Conservation (phyloP, 441 rosid species). For the Adansonia rubrostipa region DNA sequence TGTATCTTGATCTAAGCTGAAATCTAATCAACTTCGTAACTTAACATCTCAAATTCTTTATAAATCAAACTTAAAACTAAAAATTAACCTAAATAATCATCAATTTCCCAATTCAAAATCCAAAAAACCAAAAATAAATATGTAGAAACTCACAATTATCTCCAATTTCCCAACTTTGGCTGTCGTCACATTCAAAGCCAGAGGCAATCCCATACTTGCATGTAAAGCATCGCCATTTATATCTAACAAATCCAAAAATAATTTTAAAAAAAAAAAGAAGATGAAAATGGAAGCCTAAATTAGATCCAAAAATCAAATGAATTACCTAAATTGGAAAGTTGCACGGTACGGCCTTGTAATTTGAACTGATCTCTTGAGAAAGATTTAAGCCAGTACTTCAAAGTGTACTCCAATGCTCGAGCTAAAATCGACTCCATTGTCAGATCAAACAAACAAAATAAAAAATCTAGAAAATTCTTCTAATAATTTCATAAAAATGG, state of each 20-base stretch:
- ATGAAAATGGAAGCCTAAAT: background rate
- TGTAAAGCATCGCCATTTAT: slow-evolving; percentile 97
- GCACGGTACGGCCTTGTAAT: slow-evolving; percentile 89
- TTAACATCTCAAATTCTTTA: slow-evolving; percentile 8
- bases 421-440: slow-evolving; percentile 95
- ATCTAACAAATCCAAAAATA: slow-evolving; percentile 48
- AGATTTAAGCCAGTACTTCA: slow-evolving; percentile 99
- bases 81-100: background rate
- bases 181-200: slow-evolving; percentile 80
- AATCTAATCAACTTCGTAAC: slow-evolving; percentile 6
- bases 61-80: slow-evolving; percentile 9
- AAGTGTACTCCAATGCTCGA: slow-evolving; percentile 94
- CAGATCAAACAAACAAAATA: slow-evolving; percentile 4
- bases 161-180: slow-evolving; percentile 90
- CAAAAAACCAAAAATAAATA: background rate
- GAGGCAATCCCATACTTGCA: slow-evolving; percentile 97
- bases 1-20: slow-evolving; percentile 3
- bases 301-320: slow-evolving; percentile 18
- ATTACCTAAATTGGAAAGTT: slow-evolving; percentile 85
- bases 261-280: slow-evolving; percentile 10
- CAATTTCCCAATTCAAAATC: slow-evolving; percentile 9
- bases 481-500: slow-evolving; percentile 7
- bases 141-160: slow-evolving; percentile 63
- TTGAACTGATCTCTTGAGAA: slow-evolving; percentile 96
- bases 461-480: background rate